A percentile compares a stretch with the other conserved stretches of the same genome.
Evolutionary conservation across 108 stramenopile genomes (phyloP).

Genomic region (Fragilaria crotonensis): DNA sequence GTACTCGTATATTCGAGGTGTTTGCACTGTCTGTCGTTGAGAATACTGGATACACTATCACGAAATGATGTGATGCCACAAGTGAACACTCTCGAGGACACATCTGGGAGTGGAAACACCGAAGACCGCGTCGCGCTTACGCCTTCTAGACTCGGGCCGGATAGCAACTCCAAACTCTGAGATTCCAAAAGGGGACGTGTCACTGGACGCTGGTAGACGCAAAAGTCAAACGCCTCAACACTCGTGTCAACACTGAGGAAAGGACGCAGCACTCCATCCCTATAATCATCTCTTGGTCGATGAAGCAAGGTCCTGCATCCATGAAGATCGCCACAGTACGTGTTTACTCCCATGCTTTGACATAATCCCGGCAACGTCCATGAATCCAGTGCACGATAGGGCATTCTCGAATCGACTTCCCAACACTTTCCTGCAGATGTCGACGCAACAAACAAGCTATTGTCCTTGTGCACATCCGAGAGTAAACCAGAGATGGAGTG

Average conservation of each 20-base stretch:
- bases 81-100: constrained; percentile 31
- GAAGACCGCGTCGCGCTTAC: constrained; percentile 45
- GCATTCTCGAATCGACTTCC: constrained; percentile 69
- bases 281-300: constrained; percentile 8
- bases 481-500: constrained; percentile 57
- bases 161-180: constrained; percentile 41
- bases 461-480: constrained; percentile 30
- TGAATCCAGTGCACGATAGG: constrained; percentile 33
- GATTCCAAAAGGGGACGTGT: constrained; percentile 45
- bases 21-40: neutral
- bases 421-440: constrained; percentile 61
- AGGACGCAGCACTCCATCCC: constrained; percentile 12
- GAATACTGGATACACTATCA: constrained; percentile 1
- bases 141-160: constrained; percentile 19
- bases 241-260: constrained; percentile 44
- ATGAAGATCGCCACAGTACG: neutral
- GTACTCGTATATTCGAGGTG: constrained; percentile 12
- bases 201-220: constrained; percentile 46
- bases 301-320: neutral
- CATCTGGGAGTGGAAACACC: constrained; percentile 45
- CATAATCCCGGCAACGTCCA: constrained; percentile 53
- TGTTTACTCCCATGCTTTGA: constrained; percentile 16
- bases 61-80: constrained; percentile 47
- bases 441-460: constrained; percentile 52
- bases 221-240: constrained; percentile 24